Evolutionary conservation across 768 basidiomycete genomes (phyloP).

Genomic region (Rhodotorula sphaerocarpa): DNA sequence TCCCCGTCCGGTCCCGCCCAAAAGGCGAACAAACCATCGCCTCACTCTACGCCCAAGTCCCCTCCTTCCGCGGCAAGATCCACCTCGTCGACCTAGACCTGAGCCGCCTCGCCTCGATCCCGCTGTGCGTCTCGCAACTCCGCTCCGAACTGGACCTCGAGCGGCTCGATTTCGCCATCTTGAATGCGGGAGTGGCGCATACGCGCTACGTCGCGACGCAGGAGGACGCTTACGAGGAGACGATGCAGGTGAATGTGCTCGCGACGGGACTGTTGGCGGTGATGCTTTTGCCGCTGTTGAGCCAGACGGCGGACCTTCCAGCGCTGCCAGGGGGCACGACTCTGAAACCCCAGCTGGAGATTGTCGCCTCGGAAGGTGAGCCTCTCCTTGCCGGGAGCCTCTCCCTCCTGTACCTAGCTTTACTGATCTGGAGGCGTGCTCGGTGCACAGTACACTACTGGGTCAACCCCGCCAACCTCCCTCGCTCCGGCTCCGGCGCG

Average conservation of each 20-base stretch:
- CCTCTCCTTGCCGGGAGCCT: background rate
- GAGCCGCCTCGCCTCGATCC: background rate
- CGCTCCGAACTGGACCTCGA: background rate
- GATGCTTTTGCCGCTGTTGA: background rate
- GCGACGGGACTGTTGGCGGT: background rate
- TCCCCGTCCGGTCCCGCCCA: background rate
- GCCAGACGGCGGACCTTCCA: background rate
- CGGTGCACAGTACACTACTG: background rate
- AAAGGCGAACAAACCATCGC: background rate
- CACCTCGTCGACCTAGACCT: background rate
- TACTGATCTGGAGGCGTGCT: background rate
- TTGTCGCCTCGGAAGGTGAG: slow-evolving; percentile 1
- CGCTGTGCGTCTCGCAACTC: background rate
- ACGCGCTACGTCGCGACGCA: background rate
- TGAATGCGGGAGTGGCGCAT: background rate
- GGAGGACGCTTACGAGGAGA: background rate
- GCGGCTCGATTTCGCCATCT: background rate
- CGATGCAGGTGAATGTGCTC: background rate
- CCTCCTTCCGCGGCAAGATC: background rate
- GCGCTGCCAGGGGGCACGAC: background rate
- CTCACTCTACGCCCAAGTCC: background rate
- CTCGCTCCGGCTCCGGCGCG: background rate
- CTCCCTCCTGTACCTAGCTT: background rate
- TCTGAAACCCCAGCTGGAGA: background rate
- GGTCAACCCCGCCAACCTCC: background rate